Base-by-base conservation (phyloP, 2,329 filamentous ascomycete genomes). In the Pestalotiopsis fici region DNA sequence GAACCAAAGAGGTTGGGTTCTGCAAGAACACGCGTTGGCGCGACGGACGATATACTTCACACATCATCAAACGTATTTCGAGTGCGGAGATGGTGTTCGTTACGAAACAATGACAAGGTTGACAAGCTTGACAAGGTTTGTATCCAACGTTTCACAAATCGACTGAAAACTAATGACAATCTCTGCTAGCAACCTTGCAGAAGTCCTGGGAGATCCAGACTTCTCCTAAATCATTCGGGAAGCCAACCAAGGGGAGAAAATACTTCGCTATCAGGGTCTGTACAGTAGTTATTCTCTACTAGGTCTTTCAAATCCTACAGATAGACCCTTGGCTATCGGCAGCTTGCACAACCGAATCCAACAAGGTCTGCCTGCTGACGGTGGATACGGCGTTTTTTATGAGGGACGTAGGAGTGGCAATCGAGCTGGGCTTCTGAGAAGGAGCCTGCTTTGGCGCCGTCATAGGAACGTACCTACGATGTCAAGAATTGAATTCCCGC, bases 1-100 rank as follows among this genome's bases (percentile, higher is more conserved):
- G 2, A 80, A 75, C 64, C 69, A 66, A 4, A 72, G 81, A 2
- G 80, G 77, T 0, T 83, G 81, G 81, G 80, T 81, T 0, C 56
- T 81, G 4, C 80, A 83, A 66, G 81, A 82, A 66, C 71, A 76
- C n/a, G 76, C 74, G 0, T 68, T 83, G 2, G 75, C 80, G 0
- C 74, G 76, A 9, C 72, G 81, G 11, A 78, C 76, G 0, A 77
- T 83, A 13, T 79, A 77, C 59, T 83, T 81, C 66, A 76, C 79
- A 0, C 54, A 73, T 1, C 67, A 67, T 0, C 78, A 82, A 66
- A 75, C 77, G 1, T 80, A 82, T 25, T 83, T 75, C 73, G 79
- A 81, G 56, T 83, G 81, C 47, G 77, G 80, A 5, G 60, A 71
- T 0, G 75, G 78, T 0, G 73, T 81, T 0, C 69, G 74, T 1